Evolutionary conservation across 192 early-diverging fungal species (phyloP).

Genomic region (Coemansia sp.): DNA sequence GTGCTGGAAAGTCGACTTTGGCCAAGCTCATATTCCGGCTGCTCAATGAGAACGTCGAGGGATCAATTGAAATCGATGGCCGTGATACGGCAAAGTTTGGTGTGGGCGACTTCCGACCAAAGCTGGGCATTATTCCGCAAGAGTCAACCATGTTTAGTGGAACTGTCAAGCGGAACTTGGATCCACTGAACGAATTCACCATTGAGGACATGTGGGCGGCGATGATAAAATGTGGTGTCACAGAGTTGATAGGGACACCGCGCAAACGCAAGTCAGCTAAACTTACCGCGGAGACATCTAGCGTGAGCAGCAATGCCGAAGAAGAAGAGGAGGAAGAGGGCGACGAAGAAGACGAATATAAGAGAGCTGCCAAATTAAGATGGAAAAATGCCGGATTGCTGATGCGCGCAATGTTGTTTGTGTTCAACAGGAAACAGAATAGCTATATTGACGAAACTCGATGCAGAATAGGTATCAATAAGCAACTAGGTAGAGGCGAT

Average conservation of each 20-base stretch:
- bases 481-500: constrained; percentile 24
- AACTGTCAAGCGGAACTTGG: constrained; percentile 66
- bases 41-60: constrained; percentile 50
- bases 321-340: constrained; percentile 30
- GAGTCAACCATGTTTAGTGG: constrained; percentile 68
- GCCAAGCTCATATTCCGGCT: constrained; percentile 68
- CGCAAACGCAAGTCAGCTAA: background rate
- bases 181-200: constrained; percentile 56
- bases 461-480: constrained; percentile 2
- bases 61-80: constrained; percentile 72
- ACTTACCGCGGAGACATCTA: background rate
- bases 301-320: background rate
- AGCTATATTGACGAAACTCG: background rate
- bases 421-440: background rate
- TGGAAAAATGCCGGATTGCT: background rate
- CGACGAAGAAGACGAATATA: background rate
- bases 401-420: background rate
- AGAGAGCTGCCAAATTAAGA: background rate
- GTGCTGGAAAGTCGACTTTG: constrained; percentile 70
- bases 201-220: constrained; percentile 67
- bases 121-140: constrained; percentile 66
- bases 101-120: constrained; percentile 40
- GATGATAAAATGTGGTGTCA: constrained; percentile 34
- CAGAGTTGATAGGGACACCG: background rate
- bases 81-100: constrained; percentile 67